phyloP scores from a whole-genome alignment of 2,329 filamentous ascomycete species.

The Aspergillus caelatus region DNA sequence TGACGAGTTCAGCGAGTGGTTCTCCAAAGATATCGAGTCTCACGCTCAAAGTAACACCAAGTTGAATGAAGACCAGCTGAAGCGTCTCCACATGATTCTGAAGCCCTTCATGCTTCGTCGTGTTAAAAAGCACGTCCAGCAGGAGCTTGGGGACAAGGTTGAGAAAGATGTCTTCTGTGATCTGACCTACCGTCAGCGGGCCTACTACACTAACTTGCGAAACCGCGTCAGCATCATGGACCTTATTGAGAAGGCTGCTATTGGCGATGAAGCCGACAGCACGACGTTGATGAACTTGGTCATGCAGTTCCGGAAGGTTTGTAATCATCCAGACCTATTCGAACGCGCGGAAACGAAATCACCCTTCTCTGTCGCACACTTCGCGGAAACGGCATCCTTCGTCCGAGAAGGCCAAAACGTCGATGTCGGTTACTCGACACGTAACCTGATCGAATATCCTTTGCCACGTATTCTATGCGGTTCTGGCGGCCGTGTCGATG shows the following conservation, averaged over 20 bases:
- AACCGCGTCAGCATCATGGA: constrained; percentile 99
- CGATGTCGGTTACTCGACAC: constrained; percentile 81
- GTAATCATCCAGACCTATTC: constrained; percentile 96
- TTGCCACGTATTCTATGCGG: constrained; percentile 81
- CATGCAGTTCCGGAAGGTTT: constrained; percentile 99
- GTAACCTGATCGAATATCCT: constrained; percentile 81
- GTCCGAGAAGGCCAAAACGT: constrained; percentile 82
- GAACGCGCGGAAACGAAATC: constrained; percentile 91
- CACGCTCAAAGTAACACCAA: constrained; percentile 99
- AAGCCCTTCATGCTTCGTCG: constrained; percentile 99
- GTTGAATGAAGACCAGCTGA: constrained; percentile 95
- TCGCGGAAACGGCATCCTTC: constrained; percentile 94
- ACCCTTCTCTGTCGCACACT: constrained; percentile 80
- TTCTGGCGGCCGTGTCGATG: constrained; percentile 74
- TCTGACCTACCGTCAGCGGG: constrained; percentile 91
- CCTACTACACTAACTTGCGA: constrained; percentile 86
- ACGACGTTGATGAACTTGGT: constrained; percentile 98
- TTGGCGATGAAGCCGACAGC: constrained; percentile 91
- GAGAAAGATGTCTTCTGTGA: constrained; percentile 96
- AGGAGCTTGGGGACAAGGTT: constrained; percentile 98
- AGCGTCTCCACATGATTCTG: constrained; percentile 96
- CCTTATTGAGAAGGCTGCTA: constrained; percentile 92
- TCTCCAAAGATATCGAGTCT: constrained; percentile 76
- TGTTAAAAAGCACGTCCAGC: constrained; percentile 99
- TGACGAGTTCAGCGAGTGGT: constrained; percentile 57